Evolutionary conservation across 768 basidiomycete species (phyloP), one percentile per base, ranked within the genome.

Genomic region (Rhodosporidiobolus odoratus): DNA sequence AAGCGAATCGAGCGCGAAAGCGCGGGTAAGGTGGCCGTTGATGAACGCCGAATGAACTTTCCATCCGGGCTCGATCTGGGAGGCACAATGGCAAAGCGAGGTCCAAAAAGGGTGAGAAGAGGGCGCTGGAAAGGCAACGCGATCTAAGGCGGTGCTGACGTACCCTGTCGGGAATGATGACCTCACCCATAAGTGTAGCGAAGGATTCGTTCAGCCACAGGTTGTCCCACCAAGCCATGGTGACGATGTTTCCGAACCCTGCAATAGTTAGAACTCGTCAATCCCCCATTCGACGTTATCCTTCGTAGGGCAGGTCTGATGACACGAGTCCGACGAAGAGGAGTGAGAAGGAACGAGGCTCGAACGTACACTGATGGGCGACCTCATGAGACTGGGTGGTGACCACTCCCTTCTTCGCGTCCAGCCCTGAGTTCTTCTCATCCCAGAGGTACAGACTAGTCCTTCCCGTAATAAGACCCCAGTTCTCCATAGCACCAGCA

Each of bases 381-480:
- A 91, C 86, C 81, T 94, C 94, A 76, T 97, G 95, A 75, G 86
- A 86, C 80, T 92, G 90, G 1, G 85, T 85, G 19, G 83, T 80
- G 3, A 89, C 89, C 65, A 95, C 86, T n/a, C 84, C 82, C 79
- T 92, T 90, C 83, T 88, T 90, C 48, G 87, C 88, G 16, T 81
- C 81, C 58, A 92, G 80, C 75, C 90, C 88, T 34, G 85, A 84
- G 64, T 85, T 87, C 78, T 88, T 82, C n/a, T 86, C 86, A 78
- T 96, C 89, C 69, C 90, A 83, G 52, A 95, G 81, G 78, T 91
- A 89, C 7, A 87, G 88, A 50, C 83, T 86, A 0, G 92, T 93
- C 53, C 93, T 83, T 27, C 93, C 94, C 21, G 89, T 94, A 78
- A 96, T 96, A 66, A 95, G 81, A 35, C 38, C 27, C 35, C 52